A percentile compares a stretch with the other conserved stretches of the same genome.
Evolutionary conservation across 768 basidiomycete species (phyloP).

Genomic region (Mycena venus): DNA sequence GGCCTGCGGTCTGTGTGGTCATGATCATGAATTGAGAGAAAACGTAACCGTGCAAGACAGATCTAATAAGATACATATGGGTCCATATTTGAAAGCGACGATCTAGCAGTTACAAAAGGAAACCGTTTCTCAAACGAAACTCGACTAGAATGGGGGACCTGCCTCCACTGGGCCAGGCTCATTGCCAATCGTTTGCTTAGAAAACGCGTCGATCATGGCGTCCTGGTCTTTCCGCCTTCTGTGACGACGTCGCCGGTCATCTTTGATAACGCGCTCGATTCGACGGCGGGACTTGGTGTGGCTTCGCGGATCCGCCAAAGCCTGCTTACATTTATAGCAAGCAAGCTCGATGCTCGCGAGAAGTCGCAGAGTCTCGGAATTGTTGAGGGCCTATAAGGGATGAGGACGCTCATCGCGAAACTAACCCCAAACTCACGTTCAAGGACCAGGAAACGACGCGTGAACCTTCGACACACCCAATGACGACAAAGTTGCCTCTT

Average conservation of each 20-base stretch:
- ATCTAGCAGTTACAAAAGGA: slow-evolving; percentile 26
- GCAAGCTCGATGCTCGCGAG: slow-evolving; percentile 89
- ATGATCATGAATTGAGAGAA: slow-evolving; percentile 19
- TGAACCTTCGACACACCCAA: slow-evolving; percentile 78
- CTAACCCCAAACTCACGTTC: slow-evolving; percentile 67
- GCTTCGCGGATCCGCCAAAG: slow-evolving; percentile 74
- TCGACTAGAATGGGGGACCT: slow-evolving; percentile 38
- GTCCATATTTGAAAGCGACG: slow-evolving; percentile 31
- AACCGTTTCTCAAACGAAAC: neutral
- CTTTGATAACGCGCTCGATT: slow-evolving; percentile 86
- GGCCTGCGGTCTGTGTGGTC: neutral
- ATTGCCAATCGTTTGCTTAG: slow-evolving; percentile 61
- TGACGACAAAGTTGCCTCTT: slow-evolving; percentile 89
- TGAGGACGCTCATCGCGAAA: slow-evolving; percentile 16
- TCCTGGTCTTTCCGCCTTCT: slow-evolving; percentile 89
- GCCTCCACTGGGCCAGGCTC: slow-evolving; percentile 43
- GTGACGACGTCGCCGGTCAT: slow-evolving; percentile 85
- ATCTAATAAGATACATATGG: slow-evolving; percentile 34
- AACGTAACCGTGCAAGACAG: slow-evolving; percentile 22
- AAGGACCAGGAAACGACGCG: slow-evolving; percentile 89
- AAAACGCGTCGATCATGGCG: slow-evolving; percentile 84
- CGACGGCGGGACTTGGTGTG: slow-evolving; percentile 77
- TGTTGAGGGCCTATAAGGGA: slow-evolving; percentile 75
- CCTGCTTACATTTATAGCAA: slow-evolving; percentile 82
- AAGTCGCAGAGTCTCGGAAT: slow-evolving; percentile 85